Percentiles rank a stretch among this genome's conserved stretches.
Conservation (phyloP, 805 yeast species). For the Pichia ethanolica region DNA sequence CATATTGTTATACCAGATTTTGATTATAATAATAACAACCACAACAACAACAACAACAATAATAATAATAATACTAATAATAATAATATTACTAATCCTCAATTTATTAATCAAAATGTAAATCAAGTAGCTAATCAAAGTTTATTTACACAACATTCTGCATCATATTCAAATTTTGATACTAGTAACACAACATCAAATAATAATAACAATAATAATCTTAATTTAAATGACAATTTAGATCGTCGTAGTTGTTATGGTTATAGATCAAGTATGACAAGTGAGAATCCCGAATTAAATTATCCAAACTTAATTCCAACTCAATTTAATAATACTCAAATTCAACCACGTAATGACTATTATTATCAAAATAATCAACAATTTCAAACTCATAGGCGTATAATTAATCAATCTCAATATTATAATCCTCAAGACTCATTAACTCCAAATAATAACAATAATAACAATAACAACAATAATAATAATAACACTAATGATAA, state of each 20-base stretch:
- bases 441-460: not conserved
- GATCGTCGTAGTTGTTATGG: not conserved
- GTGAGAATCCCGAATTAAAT: not conserved
- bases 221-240: not conserved
- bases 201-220: not conserved
- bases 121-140: no score
- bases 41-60: slow-evolving; percentile 4
- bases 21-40: slow-evolving; percentile 7
- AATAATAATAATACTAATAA: not conserved
- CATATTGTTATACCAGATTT: not conserved
- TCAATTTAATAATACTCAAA: not conserved
- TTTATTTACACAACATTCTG: no score
- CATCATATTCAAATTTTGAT: no score
- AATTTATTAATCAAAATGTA: no score
- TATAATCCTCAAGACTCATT: not conserved
- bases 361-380: no score
- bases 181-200: no score
- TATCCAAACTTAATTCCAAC: not conserved
- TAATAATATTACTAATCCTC: no score
- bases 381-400: no score
- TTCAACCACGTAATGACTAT: not conserved
- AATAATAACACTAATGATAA: not conserved
- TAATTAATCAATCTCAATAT: not conserved
- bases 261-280: not conserved
- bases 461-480: no score